A percentile compares a stretch with the other conserved stretches of the same genome.
Conservation (phyloP, 345 rosid species). For the Mangifera indica region DNA sequence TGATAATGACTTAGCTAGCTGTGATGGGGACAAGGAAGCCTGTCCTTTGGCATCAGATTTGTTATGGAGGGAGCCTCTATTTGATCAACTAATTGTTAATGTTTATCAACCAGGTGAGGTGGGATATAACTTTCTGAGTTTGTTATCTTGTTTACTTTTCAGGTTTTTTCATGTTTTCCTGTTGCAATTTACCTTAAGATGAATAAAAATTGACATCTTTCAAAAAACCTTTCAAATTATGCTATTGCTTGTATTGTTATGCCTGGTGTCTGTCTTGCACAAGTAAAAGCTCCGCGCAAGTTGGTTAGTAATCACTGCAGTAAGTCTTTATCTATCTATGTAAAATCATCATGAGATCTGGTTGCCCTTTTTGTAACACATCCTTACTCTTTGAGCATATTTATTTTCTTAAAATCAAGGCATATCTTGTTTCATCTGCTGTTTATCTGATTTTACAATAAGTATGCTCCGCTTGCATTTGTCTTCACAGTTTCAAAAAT, state of each 20-base stretch:
- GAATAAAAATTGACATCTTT: neutral
- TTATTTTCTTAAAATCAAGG: neutral
- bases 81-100: conserved; percentile 79
- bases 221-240: neutral
- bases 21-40: conserved; percentile 9
- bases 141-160: neutral
- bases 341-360: neutral
- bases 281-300: neutral
- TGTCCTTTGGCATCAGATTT: conserved; percentile 52
- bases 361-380: neutral
- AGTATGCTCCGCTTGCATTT: neutral
- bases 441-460: neutral
- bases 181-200: neutral
- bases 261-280: neutral
- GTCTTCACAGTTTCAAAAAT: neutral
- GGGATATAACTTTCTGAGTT: conserved; percentile 22
- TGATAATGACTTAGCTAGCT: conserved; percentile 21
- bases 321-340: neutral
- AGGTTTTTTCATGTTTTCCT: neutral
- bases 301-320: neutral
- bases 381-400: neutral
- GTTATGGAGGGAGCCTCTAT: conserved; percentile 72
- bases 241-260: neutral
- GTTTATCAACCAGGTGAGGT: conserved; percentile 89
- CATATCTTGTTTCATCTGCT: neutral